Percentiles rank a stretch among this genome's conserved stretches.
Conservation (phyloP, 2,329 filamentous ascomycete species). For the Biscogniauxia sp. region DNA sequence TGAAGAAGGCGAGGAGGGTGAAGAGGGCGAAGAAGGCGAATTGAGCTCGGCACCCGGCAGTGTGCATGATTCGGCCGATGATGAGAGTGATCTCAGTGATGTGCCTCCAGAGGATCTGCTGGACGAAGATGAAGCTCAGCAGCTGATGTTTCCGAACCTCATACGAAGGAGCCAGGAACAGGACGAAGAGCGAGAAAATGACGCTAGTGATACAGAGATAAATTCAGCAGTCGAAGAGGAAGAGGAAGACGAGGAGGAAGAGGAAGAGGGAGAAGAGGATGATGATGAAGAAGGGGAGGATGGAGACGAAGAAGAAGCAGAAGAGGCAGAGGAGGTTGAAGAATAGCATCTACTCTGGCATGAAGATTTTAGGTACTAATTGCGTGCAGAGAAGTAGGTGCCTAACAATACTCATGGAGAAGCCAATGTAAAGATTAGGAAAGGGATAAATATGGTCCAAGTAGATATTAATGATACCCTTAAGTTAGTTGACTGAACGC, state of each 20-base stretch:
- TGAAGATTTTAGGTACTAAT: too few relatives aligned
- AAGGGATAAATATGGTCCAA: too few relatives aligned
- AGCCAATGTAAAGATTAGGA: too few relatives aligned
- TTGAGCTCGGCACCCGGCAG: slow-evolving; percentile 56
- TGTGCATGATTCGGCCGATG: slow-evolving; percentile 63
- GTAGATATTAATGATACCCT: too few relatives aligned
- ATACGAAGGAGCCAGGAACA: slow-evolving; percentile 35
- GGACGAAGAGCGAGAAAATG: slow-evolving; percentile 8
- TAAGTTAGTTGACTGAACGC: too few relatives aligned
- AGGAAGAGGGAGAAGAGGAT: slow-evolving; percentile 9
- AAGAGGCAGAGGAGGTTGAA: too few relatives aligned
- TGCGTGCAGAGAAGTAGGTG: too few relatives aligned
- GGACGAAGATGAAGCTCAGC: slow-evolving; percentile 54
- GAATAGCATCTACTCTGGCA: too few relatives aligned
- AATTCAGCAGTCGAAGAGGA: slow-evolving; percentile 5
- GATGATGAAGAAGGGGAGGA: neutral
- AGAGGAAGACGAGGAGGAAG: slow-evolving; percentile 17
- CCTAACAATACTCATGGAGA: too few relatives aligned
- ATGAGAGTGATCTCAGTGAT: slow-evolving; percentile 69
- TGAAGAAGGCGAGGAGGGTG: slow-evolving; percentile 40
- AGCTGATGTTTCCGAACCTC: slow-evolving; percentile 53
- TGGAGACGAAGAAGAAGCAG: too few relatives aligned
- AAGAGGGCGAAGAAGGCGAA: slow-evolving; percentile 33
- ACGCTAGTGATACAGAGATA: slow-evolving; percentile 23
- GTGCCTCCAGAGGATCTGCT: slow-evolving; percentile 45